Base-by-base conservation (phyloP, 2,329 filamentous ascomycete species). In the Trichoderma breve region DNA sequence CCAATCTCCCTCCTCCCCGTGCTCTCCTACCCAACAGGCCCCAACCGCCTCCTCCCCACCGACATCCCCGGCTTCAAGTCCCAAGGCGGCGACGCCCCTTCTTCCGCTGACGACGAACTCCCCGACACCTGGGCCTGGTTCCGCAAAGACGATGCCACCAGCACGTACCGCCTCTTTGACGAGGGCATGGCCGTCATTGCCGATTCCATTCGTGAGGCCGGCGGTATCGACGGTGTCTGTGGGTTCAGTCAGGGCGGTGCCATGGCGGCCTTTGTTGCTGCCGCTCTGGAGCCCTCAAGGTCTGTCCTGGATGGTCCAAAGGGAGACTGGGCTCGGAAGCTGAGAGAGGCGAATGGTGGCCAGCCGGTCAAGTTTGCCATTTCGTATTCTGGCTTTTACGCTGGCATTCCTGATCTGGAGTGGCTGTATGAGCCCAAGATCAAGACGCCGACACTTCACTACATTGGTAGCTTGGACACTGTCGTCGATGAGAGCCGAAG, bases 211-310 rank as follows among this genome's bases (percentile, higher is more conserved):
- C 81, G 83, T 36, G 85, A 87, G 1, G 87, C 89, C 9, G 91
- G 89, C 0, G 91, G 91, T 1, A 88, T 95, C 58, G 92, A 96
- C 77, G 94, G 91, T 7, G 90, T 95, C 0, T 83, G 95, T 32
- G 94, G 94, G 0, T 97, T 97, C 83, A 92, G 89, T 73, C 94
- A 97, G 82, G 94, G 94, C 24, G 94, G 87, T 7, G 91, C 90
- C 1, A 84, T 91, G 58, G 90, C 94, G 0, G 91, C 86, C 0
- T 89, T 97, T 79, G 84, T 97, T 1, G 90, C 93, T 0, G 85
- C 89, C 0, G 84, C 95, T 18, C 81, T 97, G 4, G 94, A 98
- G 79, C 74, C 73, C 18, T 76, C 73, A 21, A 74, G 80, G 24
- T 43, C 73, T 21, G 61, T 76, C 4, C 78, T 82, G 3, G 78